Evolutionary conservation across 495 filamentous ascomycete species (phyloP).

Genomic region (Talaromyces liani): DNA sequence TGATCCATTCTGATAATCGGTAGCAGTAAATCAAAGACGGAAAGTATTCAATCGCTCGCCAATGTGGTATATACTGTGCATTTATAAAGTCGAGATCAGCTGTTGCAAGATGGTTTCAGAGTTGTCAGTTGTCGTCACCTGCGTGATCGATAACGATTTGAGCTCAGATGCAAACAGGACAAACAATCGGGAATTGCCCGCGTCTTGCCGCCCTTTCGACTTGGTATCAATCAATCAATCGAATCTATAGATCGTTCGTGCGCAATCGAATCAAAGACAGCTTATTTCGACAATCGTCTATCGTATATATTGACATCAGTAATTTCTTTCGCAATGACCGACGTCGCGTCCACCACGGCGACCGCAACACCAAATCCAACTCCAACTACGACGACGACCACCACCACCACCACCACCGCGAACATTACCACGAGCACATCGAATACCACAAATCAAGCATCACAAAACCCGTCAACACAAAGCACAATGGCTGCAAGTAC

Average conservation of each 20-base stretch:
- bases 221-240: neutral
- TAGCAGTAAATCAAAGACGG: neutral
- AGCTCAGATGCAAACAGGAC: conserved; percentile 29
- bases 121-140: neutral
- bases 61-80: neutral
- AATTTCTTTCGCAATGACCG: conserved; percentile 2
- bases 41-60: neutral
- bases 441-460: neutral
- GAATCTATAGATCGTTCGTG: neutral
- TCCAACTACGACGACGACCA: neutral
- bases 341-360: neutral
- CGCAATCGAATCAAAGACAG: neutral
- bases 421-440: neutral
- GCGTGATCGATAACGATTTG: neutral
- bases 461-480: neutral
- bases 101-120: neutral
- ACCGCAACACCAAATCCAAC: neutral
- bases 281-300: neutral
- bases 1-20: conserved; percentile 23
- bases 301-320: neutral
- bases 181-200: conserved; percentile 29
- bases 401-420: neutral
- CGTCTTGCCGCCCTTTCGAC: neutral
- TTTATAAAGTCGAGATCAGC: neutral
- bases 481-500: neutral